Base-by-base conservation (phyloP, 2,329 filamentous ascomycete genomes). In the Scopulariopsis brevicaulis region DNA sequence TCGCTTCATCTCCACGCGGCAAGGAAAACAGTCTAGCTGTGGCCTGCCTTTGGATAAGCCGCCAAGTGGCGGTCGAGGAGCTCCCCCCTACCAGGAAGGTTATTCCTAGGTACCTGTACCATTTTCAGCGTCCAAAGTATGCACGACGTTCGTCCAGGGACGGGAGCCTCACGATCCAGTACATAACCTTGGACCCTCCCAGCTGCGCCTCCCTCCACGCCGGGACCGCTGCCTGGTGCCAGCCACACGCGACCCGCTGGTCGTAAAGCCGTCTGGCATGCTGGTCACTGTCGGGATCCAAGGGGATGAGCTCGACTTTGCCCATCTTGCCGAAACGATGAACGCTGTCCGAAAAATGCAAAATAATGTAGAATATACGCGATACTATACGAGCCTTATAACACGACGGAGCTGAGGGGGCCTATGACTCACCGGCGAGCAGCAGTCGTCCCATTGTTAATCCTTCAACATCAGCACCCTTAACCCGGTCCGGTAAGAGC, bases 171-270 rank as follows among this genome's bases (percentile, higher is more conserved):
- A 73, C 72, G 59, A 70, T 66, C 72, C 73, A 75, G 60, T 73
- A 74, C 40, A 74, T 63, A 35, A 67, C 62, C 62, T 69, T 74
- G 1, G 64, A 64, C 4, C 70, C 73, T 40, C 62, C 63, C 32
- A 67, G 64, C 46, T 69, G 67, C 50, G 64, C 66, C 18, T 66
- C 63, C 57, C 65, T 66, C 69, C 70, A 75, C 54, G 64, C 60
- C 14, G 62, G 63, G 15, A 77, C 69, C 35, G 68, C 62, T 4
- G 74, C 66, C 7, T 62, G 58, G 52, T 71, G 67, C 76, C 75
- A 77, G 15, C 73, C 73, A 60, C 75, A 78, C 4, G 71, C 70
- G 15, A 76, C 63, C n/a, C 75, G 70, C 62, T 77, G 75, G 40
- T 71, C 67, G 51, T 69, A 65, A 64, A 78, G 64, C 43, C 75